Evolutionary conservation across 2,329 filamentous ascomycete species (phyloP).

Genomic region (Hyphodiscus sp.): DNA sequence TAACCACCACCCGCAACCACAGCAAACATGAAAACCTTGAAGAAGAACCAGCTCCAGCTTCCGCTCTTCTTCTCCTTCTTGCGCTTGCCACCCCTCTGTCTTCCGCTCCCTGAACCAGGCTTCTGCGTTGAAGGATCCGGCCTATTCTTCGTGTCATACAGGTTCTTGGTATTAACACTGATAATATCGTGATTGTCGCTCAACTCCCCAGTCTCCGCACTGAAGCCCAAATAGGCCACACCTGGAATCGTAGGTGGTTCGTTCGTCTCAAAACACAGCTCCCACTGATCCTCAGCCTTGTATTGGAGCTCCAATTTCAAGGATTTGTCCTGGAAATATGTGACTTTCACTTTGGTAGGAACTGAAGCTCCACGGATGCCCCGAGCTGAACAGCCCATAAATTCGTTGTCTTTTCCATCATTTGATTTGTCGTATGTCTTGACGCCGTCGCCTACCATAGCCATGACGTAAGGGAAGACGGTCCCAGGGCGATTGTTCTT

Average conservation of each 20-base stretch:
- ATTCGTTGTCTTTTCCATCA: conserved; percentile 87
- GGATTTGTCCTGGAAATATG: conserved; percentile 94
- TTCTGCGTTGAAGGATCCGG: conserved; percentile 53
- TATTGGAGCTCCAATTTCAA: conserved; percentile 90
- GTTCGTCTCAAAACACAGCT: conserved; percentile 74
- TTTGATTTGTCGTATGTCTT: conserved; percentile 87
- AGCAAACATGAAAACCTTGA: conserved; percentile 77
- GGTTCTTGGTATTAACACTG: conserved; percentile 75
- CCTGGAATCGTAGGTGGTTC: conserved; percentile 70
- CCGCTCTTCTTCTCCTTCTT: conserved; percentile 31
- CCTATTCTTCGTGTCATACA: conserved; percentile 60
- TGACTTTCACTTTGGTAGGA: conserved; percentile 80
- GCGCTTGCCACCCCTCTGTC: conserved; percentile 15
- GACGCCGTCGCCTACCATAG: conserved; percentile 90
- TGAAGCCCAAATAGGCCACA: conserved; percentile 69
- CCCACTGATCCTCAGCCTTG: conserved; percentile 84
- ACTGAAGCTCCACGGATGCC: conserved; percentile 75
- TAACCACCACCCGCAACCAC: conserved; percentile 67
- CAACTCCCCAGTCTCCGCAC: conserved; percentile 89
- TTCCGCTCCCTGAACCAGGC: conserved; percentile 22
- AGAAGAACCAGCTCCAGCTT: conserved; percentile 65
- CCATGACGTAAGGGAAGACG: conserved; percentile 97
- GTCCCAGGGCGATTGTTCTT: conserved; percentile 97
- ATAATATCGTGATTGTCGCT: conserved; percentile 98
- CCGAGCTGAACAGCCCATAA: conserved; percentile 90